Percentiles rank a stretch among this genome's conserved stretches.
Conservation (phyloP, 257 asterid genomes). For the Henckelia pumila region DNA sequence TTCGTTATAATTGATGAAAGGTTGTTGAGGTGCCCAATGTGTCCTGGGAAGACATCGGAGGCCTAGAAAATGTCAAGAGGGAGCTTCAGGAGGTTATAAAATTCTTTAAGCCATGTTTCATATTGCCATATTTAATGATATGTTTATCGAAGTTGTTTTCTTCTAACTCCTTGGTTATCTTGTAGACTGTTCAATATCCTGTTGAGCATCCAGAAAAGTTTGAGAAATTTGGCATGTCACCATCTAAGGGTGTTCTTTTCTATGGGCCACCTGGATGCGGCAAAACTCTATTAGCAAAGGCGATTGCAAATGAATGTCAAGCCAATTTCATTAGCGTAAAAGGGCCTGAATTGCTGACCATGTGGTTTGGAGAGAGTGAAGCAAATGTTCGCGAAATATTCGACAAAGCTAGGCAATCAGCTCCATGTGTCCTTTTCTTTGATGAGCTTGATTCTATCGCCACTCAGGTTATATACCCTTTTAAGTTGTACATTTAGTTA, state of each 20-base stretch:
- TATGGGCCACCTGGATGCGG: slow-evolving; percentile 76
- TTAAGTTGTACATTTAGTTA: too few species aligned
- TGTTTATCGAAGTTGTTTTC: neutral
- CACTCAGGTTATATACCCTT: slow-evolving; percentile 39
- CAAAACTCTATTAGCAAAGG: slow-evolving; percentile 66
- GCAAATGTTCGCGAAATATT: slow-evolving; percentile 70
- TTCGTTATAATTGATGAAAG: slow-evolving; percentile 1
- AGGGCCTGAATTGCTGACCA: slow-evolving; percentile 68
- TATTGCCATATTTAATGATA: neutral
- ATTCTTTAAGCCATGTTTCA: neutral
- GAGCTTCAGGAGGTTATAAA: slow-evolving; percentile 49
- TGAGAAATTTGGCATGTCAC: slow-evolving; percentile 69
- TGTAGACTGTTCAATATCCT: slow-evolving; percentile 66
- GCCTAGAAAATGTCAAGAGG: slow-evolving; percentile 48
- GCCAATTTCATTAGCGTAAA: slow-evolving; percentile 63
- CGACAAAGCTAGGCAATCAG: slow-evolving; percentile 62
- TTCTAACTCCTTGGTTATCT: slow-evolving; percentile 7
- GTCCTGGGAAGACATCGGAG: slow-evolving; percentile 47
- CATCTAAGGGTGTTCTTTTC: slow-evolving; percentile 66
- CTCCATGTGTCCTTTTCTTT: slow-evolving; percentile 63
- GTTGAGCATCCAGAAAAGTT: slow-evolving; percentile 70
- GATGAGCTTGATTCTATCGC: slow-evolving; percentile 64
- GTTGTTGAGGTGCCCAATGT: slow-evolving; percentile 55
- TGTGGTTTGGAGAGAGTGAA: slow-evolving; percentile 78
- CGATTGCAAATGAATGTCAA: slow-evolving; percentile 69